Percentiles rank a stretch among this genome's conserved stretches.
These are phyloP conservation scores for Phellopilus nigrolimitatus DNA, from an alignment of 1,284 basidiomycete species.

Conservation along the genomic window DNA sequence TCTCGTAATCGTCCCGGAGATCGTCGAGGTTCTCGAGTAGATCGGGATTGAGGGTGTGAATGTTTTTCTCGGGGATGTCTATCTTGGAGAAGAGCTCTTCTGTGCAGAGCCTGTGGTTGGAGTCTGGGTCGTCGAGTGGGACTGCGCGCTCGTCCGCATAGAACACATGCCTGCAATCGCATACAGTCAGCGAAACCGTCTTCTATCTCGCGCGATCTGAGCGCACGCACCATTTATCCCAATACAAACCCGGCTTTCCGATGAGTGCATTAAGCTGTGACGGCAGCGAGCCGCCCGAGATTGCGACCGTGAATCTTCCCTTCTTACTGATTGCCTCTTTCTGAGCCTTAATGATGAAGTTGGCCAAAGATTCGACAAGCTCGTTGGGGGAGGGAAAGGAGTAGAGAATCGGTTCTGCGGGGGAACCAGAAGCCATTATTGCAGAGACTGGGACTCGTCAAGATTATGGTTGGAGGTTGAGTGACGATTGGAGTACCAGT, in stretches of 20 bases:
- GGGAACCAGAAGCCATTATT: conserved; percentile 37
- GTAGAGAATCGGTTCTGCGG: conserved; percentile 65
- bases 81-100: conserved; percentile 82
- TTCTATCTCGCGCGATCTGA: conserved; percentile 15
- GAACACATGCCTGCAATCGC: conserved; percentile 81
- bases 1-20: conserved; percentile 89
- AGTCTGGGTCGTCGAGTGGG: conserved; percentile 87
- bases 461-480: not conserved
- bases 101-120: conserved; percentile 81
- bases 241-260: conserved; percentile 72
- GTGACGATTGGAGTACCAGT: not conserved
- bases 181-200: conserved; percentile 1
- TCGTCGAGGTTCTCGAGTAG: conserved; percentile 82
- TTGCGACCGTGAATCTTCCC: conserved; percentile 86
- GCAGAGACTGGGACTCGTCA: not conserved
- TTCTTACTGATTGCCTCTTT: conserved; percentile 86
- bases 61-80: conserved; percentile 72
- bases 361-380: conserved; percentile 65
- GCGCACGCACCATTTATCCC: conserved; percentile 86
- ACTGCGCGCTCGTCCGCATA: conserved; percentile 98
- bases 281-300: conserved; percentile 92
- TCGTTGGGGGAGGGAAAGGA: conserved; percentile 59
- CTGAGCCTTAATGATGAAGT: conserved; percentile 86
- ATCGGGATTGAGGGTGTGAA: conserved; percentile 78
- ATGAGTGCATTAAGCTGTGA: conserved; percentile 78